phyloP scores from a whole-genome alignment of 2,329 filamentous ascomycete species.

The Colletotrichum incanum region DNA sequence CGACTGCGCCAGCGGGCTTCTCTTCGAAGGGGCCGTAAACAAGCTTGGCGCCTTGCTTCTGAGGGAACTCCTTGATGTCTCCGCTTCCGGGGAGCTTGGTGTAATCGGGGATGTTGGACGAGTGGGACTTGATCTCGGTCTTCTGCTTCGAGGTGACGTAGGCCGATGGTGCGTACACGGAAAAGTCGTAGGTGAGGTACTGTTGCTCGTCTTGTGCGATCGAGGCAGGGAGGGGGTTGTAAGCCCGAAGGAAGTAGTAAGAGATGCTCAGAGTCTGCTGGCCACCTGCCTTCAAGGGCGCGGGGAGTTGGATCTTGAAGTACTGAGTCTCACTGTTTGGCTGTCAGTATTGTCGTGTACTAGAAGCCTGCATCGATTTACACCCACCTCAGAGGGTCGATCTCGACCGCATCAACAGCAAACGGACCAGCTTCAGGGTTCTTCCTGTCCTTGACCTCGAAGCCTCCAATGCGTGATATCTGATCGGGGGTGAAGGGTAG shows the following conservation, averaged over 20 bases:
- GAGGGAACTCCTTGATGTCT: slow-evolving; percentile 74
- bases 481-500: slow-evolving; percentile 85
- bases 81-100: slow-evolving; percentile 77
- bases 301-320: slow-evolving; percentile 86
- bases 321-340: slow-evolving; percentile 78
- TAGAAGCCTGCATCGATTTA: slow-evolving; percentile 8
- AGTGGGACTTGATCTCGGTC: slow-evolving; percentile 94
- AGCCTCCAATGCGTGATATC: slow-evolving; percentile 83
- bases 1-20: slow-evolving; percentile 81
- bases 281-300: slow-evolving; percentile 80
- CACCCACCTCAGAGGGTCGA: slow-evolving; percentile 71
- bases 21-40: slow-evolving; percentile 93
- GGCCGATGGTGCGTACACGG: slow-evolving; percentile 85
- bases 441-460: slow-evolving; percentile 96
- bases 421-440: slow-evolving; percentile 78
- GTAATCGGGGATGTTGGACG: slow-evolving; percentile 85
- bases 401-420: slow-evolving; percentile 77
- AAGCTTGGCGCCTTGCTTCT: slow-evolving; percentile 87
- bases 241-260: slow-evolving; percentile 85
- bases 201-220: slow-evolving; percentile 91
- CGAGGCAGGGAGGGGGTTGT: slow-evolving; percentile 83
- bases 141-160: slow-evolving; percentile 94
- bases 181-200: slow-evolving; percentile 89
- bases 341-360: slow-evolving; percentile 7
- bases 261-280: slow-evolving; percentile 91